Evolutionary conservation across 192 early-diverging fungal species (phyloP).

Genomic region (Spinellus fusiger): DNA sequence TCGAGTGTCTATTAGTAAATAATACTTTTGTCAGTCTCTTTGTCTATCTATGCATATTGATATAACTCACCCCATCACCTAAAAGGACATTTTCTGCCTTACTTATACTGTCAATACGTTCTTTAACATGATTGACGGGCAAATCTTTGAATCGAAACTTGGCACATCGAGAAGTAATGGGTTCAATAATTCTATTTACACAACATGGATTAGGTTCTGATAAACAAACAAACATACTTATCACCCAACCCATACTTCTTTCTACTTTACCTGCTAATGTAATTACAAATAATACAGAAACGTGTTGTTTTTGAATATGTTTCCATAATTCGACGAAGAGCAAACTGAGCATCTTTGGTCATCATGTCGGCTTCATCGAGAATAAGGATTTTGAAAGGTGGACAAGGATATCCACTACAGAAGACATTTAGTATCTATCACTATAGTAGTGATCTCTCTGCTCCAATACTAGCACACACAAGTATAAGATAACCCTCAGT

Average conservation of each 20-base stretch:
- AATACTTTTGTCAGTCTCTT: neutral
- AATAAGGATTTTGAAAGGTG: constrained; percentile 94
- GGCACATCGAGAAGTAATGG: constrained; percentile 87
- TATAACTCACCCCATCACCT: constrained; percentile 38
- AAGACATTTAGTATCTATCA: neutral
- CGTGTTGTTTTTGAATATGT: constrained; percentile 87
- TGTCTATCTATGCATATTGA: constrained; percentile 1
- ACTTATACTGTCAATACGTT: constrained; percentile 62
- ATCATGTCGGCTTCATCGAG: constrained; percentile 97
- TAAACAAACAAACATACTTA: constrained; percentile 18
- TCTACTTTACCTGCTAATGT: constrained; percentile 57
- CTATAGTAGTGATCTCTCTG: neutral
- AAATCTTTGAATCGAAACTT: constrained; percentile 94
- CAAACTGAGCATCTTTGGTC: constrained; percentile 91
- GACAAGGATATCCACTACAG: constrained; percentile 43
- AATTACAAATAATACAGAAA: constrained; percentile 94
- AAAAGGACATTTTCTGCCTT: constrained; percentile 59
- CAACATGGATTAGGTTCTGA: neutral
- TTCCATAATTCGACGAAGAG: constrained; percentile 91
- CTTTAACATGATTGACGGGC: constrained; percentile 49
- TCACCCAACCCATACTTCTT: constrained; percentile 14
- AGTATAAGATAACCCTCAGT: no score
- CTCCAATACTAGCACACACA: neutral
- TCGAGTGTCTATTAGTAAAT: constrained; percentile 52
- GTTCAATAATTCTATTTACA: constrained; percentile 80